Base-by-base conservation (phyloP, 2,329 filamentous ascomycete genomes). In the Aspergillus oerlinghausenensis region DNA sequence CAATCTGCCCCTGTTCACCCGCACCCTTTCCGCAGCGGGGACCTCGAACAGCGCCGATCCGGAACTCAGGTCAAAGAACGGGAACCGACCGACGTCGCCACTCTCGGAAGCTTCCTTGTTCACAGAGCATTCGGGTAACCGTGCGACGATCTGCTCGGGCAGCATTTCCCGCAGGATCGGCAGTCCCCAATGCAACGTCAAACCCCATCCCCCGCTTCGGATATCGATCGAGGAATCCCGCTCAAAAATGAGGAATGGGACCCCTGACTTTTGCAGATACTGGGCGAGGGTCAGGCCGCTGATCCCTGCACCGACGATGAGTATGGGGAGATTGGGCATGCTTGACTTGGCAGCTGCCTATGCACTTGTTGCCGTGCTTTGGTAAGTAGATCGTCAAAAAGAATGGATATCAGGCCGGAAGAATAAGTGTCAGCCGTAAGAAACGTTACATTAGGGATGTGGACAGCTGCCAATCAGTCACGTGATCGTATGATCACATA, bases 171-270 rank as follows among this genome's bases (percentile, higher is more conserved):
- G 75, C 43, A 87, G 72, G 1, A 75, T 76, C 0, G 80, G 75
- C 9, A 86, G 75, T 4, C 81, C 82, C 84, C 84, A 88, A 65
- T 87, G 83, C 55, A 88, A 73, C 0, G 84, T 87, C 55, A 88
- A 73, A 3, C 84, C 85, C 86, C 84, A 88, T 59, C 85, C 84
- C 3, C 77, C 73, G 21, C 72, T 80, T 32, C 78, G 80, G 28
- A 75, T 75, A 55, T 69, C 73, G 45, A 81, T 73, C 43, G 80
- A 75, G 4, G 64, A 61, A 61, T 77, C 75, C 11, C 72, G 71
- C 51, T 79, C 76, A 54, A 75, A 77, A 50, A 79, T 66, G 42
- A 65, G 62, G 51, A 73, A 77, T 0, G 68, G 62, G 2, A 78
- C 59, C 17, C 60, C 62, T 17, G 65, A 60, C 32, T 67, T 71